Percentiles rank a stretch among this genome's conserved stretches.
Evolutionary conservation across 352 stramenopile genomes (phyloP).

Genomic region (Pelagophyceae sp.): DNA sequence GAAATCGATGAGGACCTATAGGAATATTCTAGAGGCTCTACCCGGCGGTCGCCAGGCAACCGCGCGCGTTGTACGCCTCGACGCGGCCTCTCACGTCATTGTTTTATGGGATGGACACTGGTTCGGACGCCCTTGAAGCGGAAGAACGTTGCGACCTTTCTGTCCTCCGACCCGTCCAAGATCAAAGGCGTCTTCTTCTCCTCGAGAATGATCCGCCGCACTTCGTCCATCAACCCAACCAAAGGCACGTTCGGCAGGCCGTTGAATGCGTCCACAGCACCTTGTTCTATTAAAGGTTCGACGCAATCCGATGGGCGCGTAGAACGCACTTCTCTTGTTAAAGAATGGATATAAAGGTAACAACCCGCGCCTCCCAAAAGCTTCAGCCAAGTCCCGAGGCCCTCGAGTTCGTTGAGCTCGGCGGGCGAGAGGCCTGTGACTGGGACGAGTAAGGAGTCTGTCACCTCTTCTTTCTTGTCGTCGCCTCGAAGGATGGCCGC

Average conservation of each 20-base stretch:
- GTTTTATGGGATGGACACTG: too few relatives aligned
- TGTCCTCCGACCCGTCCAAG: constrained; percentile 27
- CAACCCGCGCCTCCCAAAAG: constrained; percentile 26
- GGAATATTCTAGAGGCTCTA: constrained; percentile 16
- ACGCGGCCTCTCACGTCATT: not conserved
- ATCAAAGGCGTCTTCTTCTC: constrained; percentile 31
- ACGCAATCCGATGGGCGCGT: constrained; percentile 17
- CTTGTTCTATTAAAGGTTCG: not conserved
- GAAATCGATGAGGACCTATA: constrained; percentile 27
- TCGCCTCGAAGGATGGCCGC: not conserved
- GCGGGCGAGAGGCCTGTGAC: not conserved
- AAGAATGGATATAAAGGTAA: constrained; percentile 29
- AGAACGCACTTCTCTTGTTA: constrained; percentile 27
- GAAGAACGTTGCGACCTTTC: constrained; percentile 27
- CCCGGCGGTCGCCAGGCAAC: not conserved
- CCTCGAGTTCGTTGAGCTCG: constrained; percentile 20
- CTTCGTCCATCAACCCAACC: constrained; percentile 11
- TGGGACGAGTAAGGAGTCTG: not conserved
- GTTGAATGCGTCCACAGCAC: not conserved
- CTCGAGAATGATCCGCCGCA: constrained; percentile 22
- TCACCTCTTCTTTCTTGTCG: not conserved
- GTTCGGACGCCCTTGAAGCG: constrained; percentile 31
- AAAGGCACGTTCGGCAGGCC: constrained; percentile 13
- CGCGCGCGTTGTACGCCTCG: not conserved
- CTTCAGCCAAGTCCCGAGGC: constrained; percentile 25